Evolutionary conservation across 1,284 basidiomycete species (phyloP).

Genomic region (Ustilago xerochloae): DNA sequence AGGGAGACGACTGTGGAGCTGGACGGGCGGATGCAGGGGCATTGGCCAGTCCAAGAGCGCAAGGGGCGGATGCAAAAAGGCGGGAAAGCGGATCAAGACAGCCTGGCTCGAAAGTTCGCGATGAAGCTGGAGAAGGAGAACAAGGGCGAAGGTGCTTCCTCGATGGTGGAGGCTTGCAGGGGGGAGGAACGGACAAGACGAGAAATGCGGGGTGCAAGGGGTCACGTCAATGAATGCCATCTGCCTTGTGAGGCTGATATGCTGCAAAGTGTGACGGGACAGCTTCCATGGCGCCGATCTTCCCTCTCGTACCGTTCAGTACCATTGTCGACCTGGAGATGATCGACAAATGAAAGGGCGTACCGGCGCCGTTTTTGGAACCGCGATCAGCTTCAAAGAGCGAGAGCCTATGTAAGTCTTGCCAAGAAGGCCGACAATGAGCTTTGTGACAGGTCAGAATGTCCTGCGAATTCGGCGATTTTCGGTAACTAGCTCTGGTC

Average conservation of each 20-base stretch:
- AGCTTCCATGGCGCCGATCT: neutral
- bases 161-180: constrained; percentile 34
- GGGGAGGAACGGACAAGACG: constrained; percentile 18
- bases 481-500: too few relatives aligned
- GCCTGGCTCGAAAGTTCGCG: neutral
- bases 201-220: constrained; percentile 49
- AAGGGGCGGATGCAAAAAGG: constrained; percentile 16
- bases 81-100: constrained; percentile 17
- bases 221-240: constrained; percentile 46
- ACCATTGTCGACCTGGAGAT: neutral
- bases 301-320: neutral
- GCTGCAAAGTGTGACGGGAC: constrained; percentile 11
- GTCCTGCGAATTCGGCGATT: too few relatives aligned
- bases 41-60: constrained; percentile 12
- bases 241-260: constrained; percentile 9
- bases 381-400: neutral
- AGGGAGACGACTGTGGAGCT: neutral
- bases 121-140: constrained; percentile 5
- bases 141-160: constrained; percentile 16
- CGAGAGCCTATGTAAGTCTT: neutral
- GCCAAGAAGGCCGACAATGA: neutral
- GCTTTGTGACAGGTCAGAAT: neutral
- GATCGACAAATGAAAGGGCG: constrained; percentile 4
- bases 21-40: constrained; percentile 18
- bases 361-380: neutral